Base-by-base conservation (phyloP, 208 protist genomes). In the Leishmania guyanensis region DNA sequence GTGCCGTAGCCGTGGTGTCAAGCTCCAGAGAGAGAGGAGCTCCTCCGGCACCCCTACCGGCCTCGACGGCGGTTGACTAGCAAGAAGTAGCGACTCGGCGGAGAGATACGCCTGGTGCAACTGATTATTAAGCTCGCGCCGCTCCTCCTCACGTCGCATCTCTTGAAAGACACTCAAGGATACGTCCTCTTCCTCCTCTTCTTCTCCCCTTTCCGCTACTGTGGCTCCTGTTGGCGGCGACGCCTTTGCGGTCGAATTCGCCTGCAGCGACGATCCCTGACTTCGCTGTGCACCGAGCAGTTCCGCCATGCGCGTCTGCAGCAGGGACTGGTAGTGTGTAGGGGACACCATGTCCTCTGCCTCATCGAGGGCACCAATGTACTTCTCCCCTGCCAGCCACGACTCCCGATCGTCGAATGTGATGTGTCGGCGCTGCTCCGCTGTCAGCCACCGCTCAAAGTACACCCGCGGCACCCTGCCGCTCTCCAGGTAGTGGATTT, bases 381-480 rank as follows among this genome's bases (percentile, higher is more conserved):
- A 97, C 39, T 86, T 82, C 60, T 90, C 88, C 5, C 94, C 94
- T 4, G 81, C 84, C 51, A 97, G 84, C 93, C 94, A 97, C 51
- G 85, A 85, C 58, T 97, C 94, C 36, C 92, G 92, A n/a, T 96
- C 92, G 43, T 96, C 94, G 82, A 88, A 94, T n/a, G 79, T 77
- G 60, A 96, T 90, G 88, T 90, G 86, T 56, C 79, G 79, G 26
- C 86, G 88, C 83, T 97, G 94, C 75, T 96, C 92, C 12, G 89
- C 76, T 33, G 94, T 97, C n/a, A 97, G 85, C 92, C 92, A 97
- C 1, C 91, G 88, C 81, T 96, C 90, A 86, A 97, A 97, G 84
- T 95, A 92, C 48, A 85, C 74, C 29, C 90, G 89, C 10, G 94
- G 94, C 79, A 97, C 94, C 64, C 88, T 85, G 16, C 94, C 94